Conservation (phyloP, 768 basidiomycete genomes). For the Lentinula raphanica region DNA sequence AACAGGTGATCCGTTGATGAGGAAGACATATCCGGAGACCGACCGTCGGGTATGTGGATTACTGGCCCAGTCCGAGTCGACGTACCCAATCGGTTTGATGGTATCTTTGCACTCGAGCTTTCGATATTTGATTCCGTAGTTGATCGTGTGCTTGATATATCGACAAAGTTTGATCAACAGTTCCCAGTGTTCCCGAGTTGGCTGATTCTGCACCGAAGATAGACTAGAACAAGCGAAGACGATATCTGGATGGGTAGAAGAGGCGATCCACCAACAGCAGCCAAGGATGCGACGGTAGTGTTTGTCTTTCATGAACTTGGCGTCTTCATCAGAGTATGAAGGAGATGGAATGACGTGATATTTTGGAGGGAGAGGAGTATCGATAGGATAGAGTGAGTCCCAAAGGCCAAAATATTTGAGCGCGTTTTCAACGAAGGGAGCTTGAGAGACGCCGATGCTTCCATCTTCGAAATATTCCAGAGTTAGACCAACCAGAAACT, state of each 20-base stretch:
- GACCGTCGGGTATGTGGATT: neutral
- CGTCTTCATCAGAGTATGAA: neutral
- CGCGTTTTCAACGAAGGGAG: no score
- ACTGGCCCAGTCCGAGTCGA: neutral
- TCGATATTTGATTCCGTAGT: constrained; percentile 36
- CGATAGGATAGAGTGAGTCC: no score
- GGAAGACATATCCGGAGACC: neutral
- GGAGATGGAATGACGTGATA: neutral
- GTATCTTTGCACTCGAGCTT: no score
- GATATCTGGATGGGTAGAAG: neutral
- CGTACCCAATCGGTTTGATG: neutral
- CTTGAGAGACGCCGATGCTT: no score
- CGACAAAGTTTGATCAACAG: neutral
- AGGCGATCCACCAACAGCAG: neutral
- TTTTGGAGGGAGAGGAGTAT: neutral
- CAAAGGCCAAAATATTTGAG: no score
- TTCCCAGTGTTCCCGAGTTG: neutral
- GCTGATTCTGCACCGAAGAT: neutral
- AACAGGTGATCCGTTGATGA: neutral
- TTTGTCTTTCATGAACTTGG: neutral
- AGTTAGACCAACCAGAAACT: no score
- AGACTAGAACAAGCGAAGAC: neutral
- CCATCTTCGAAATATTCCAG: no score
- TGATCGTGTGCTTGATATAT: neutral
- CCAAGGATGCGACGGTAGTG: neutral